Conservation (phyloP, 257 asterid genomes). For the Nicotiana attenuata region DNA sequence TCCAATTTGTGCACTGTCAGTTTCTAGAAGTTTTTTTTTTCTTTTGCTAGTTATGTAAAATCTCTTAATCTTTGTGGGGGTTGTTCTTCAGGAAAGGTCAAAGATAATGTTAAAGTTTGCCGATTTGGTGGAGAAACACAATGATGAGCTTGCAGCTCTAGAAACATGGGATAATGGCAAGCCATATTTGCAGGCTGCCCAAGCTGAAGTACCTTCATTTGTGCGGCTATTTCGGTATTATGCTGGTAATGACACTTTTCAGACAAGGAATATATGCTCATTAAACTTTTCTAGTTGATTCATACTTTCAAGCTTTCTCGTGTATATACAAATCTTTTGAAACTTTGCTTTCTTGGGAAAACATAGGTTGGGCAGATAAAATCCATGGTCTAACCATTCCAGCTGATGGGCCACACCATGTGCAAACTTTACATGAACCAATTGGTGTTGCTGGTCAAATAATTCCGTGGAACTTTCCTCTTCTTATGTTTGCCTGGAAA, state of each 20-base stretch:
- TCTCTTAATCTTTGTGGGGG: not conserved
- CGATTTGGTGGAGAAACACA: constrained; percentile 59
- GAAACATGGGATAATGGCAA: constrained; percentile 86
- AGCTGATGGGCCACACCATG: constrained; percentile 62
- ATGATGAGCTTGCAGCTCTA: constrained; percentile 56
- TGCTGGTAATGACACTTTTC: constrained; percentile 41
- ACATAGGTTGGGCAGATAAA: constrained; percentile 75
- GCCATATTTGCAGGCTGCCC: constrained; percentile 61
- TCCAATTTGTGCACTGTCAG: not conserved
- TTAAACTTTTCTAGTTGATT: not conserved
- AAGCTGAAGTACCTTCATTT: constrained; percentile 44
- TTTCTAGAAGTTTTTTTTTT: not conserved
- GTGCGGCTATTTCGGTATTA: constrained; percentile 58
- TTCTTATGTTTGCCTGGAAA: constrained; percentile 77
- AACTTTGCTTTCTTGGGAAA: not conserved
- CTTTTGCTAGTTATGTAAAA: not conserved
- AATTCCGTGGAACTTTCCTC: constrained; percentile 86
- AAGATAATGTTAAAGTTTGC: constrained; percentile 54
- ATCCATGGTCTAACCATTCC: constrained; percentile 73
- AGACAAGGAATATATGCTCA: not conserved
- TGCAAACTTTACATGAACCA: constrained; percentile 72
- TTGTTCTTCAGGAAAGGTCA: constrained; percentile 50
- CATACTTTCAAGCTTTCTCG: not conserved
- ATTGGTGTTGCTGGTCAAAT: constrained; percentile 86
- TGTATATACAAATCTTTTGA: not conserved